These are phyloP conservation scores for Melanomma pulvis-pyrius DNA, from an alignment of 495 filamentous ascomycete species.

Conservation along the genomic window DNA sequence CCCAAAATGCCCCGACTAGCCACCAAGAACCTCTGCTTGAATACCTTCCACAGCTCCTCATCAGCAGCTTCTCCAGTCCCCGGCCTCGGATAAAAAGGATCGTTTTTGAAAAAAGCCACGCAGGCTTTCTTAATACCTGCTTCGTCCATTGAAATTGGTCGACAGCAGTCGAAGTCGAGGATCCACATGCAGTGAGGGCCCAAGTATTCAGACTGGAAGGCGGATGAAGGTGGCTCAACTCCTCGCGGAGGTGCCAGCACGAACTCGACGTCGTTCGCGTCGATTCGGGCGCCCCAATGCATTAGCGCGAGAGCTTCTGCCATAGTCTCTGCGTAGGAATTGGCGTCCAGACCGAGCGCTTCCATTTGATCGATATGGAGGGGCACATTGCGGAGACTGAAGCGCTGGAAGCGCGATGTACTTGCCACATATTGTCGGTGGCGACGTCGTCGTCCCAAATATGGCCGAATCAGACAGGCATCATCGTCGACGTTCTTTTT, in stretches of 20 bases:
- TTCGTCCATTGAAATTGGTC: slow-evolving; percentile 30
- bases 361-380: slow-evolving; percentile 38
- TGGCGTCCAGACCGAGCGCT: slow-evolving; percentile 18
- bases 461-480: slow-evolving; percentile 38
- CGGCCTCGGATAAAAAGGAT: slow-evolving; percentile 40
- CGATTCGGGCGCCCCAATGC: slow-evolving; percentile 37
- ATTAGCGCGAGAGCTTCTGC: slow-evolving; percentile 40
- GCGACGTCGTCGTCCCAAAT: slow-evolving; percentile 33
- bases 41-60: slow-evolving; percentile 26
- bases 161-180: slow-evolving; percentile 42
- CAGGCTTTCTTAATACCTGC: slow-evolving; percentile 33
- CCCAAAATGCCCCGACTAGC: slow-evolving; percentile 12
- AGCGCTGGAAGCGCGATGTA: slow-evolving; percentile 27
- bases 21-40: slow-evolving; percentile 8
- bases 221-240: not conserved
- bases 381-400: slow-evolving; percentile 37
- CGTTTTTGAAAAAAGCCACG: slow-evolving; percentile 37
- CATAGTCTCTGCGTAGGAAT: slow-evolving; percentile 26
- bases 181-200: slow-evolving; percentile 35
- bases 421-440: slow-evolving; percentile 4
- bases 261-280: slow-evolving; percentile 43
- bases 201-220: slow-evolving; percentile 14
- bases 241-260: slow-evolving; percentile 34
- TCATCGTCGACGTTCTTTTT: slow-evolving; percentile 23
- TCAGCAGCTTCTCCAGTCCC: slow-evolving; percentile 1